Percentiles rank a stretch among this genome's conserved stretches.
phyloP scores from a whole-genome alignment of 2,329 filamentous ascomycete species.

The Penicillium decumbens region DNA sequence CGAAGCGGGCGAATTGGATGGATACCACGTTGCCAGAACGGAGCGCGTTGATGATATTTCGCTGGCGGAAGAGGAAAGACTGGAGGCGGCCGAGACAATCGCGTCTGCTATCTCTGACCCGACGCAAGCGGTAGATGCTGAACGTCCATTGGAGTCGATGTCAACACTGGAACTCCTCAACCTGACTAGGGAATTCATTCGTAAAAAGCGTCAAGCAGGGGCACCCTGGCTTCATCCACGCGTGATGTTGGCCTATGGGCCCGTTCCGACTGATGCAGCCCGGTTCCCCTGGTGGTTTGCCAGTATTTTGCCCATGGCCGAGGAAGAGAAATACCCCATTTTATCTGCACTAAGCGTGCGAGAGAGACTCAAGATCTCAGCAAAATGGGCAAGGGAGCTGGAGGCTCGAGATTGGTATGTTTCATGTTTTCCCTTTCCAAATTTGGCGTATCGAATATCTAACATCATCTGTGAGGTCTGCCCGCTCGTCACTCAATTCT shows the following conservation, averaged over 20 bases:
- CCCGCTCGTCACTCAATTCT: slow-evolving; percentile 33
- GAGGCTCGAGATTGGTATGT: slow-evolving; percentile 65
- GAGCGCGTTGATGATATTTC: slow-evolving; percentile 78
- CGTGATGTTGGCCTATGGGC: slow-evolving; percentile 69
- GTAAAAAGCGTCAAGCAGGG: slow-evolving; percentile 62
- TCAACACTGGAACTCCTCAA: slow-evolving; percentile 68
- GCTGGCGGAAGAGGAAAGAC: slow-evolving; percentile 70
- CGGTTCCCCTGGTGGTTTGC: slow-evolving; percentile 89
- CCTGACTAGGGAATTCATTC: slow-evolving; percentile 63
- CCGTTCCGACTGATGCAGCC: slow-evolving; percentile 69
- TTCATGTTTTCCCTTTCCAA: slow-evolving; percentile 15
- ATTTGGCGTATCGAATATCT: slow-evolving; percentile 12
- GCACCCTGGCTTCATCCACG: slow-evolving; percentile 70
- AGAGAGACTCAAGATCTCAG: slow-evolving; percentile 76
- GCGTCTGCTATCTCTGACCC: slow-evolving; percentile 9
- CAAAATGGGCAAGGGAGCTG: slow-evolving; percentile 69
- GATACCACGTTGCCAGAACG: slow-evolving; percentile 70
- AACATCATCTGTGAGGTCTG: slow-evolving; percentile 22
- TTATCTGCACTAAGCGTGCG: slow-evolving; percentile 70
- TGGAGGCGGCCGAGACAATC: slow-evolving; percentile 65
- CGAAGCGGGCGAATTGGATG: slow-evolving; percentile 61
- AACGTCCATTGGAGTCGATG: slow-evolving; percentile 46
- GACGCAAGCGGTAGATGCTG: slow-evolving; percentile 18
- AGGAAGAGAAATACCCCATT: slow-evolving; percentile 73
- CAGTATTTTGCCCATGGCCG: slow-evolving; percentile 69